A percentile compares a stretch with the other conserved stretches of the same genome.
Evolutionary conservation across 805 yeast species (phyloP).

Genomic region (Pichia phayaonensis): DNA sequence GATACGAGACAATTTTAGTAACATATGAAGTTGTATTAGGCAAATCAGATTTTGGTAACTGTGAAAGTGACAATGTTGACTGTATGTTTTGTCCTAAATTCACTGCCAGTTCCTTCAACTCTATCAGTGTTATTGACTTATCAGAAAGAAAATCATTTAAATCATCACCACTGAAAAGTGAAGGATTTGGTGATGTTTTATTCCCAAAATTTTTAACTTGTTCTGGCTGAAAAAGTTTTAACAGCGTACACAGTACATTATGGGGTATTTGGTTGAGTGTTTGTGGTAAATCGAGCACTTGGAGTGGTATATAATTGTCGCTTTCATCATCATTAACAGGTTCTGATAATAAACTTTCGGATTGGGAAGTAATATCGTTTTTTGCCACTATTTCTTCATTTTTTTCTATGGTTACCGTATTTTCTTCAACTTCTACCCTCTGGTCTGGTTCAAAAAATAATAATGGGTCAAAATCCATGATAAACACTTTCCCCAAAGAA

Average conservation of each 20-base stretch:
- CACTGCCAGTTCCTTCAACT: neutral
- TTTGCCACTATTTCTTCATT: neutral
- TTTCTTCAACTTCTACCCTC: neutral
- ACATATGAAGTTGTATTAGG: slow-evolving; percentile 38
- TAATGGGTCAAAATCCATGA: slow-evolving; percentile 7
- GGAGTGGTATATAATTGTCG: slow-evolving; percentile 23
- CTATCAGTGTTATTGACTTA: neutral
- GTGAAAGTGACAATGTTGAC: slow-evolving; percentile 2
- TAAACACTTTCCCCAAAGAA: too few species aligned
- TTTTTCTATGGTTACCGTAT: neutral
- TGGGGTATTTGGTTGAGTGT: slow-evolving; percentile 40
- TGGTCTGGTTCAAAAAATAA: slow-evolving; percentile 6
- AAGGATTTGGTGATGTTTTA: neutral
- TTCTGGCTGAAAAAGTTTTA: slow-evolving; percentile 42
- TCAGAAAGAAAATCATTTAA: neutral
- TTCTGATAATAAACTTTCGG: neutral
- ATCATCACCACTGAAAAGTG: neutral
- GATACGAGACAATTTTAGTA: slow-evolving; percentile 41
- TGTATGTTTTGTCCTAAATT: neutral
- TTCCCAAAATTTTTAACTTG: slow-evolving; percentile 42
- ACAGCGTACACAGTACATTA: slow-evolving; percentile 34
- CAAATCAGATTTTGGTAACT: neutral
- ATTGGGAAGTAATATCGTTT: neutral
- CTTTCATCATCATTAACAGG: neutral
- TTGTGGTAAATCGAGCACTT: slow-evolving; percentile 53